Base-by-base conservation (phyloP, 345 rosid genomes). In the Draba incana region DNA sequence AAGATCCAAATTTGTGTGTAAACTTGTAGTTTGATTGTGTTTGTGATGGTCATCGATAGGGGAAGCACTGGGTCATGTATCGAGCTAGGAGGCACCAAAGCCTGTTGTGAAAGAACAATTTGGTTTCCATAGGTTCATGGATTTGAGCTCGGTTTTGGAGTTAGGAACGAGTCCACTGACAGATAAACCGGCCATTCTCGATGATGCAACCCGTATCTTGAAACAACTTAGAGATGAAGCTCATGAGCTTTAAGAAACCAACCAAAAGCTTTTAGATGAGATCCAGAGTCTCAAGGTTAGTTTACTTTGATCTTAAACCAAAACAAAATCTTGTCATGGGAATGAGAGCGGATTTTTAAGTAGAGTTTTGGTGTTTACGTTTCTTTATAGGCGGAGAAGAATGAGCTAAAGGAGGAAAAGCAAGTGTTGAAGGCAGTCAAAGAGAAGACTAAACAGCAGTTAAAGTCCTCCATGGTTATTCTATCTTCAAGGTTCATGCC, bases 381-480 rank as follows among this genome's bases (percentile, higher is more conserved):
- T 30, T 55, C 11, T 20, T 10, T 1, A 6, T 72, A 93, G 98
- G 86, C 82, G 11, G 98, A 93, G 85, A 93, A 93, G 72, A 82
- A 81, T 53, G 96, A 93, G 56, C 86, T 93, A 59, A 84, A 94
- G 3, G 92, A 90, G 58, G 97, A 93, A 81, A 93, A 93, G 65
- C 86, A 84, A 30, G 72, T 68, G 12, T 72, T 93, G 59, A 93
- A 93, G 81, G 81, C 79, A 8, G 88, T 88, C 54, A 92, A 90
- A 68, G 96, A 86, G 76, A 93, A 78, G 76, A 64, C 87, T 48
- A 95, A 86, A 65, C 85, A 85, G 66, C 89, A 84, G 80, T 35
- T 90, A 78, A 88, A 93, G 71, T 65, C 88, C 25, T 65, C 88
- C 25, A 62, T 78, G 77, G 48, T 85, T 43, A 75, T 83, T 57